Base-by-base conservation (phyloP, 1,284 basidiomycete species). In the Malassezia obtusa region DNA sequence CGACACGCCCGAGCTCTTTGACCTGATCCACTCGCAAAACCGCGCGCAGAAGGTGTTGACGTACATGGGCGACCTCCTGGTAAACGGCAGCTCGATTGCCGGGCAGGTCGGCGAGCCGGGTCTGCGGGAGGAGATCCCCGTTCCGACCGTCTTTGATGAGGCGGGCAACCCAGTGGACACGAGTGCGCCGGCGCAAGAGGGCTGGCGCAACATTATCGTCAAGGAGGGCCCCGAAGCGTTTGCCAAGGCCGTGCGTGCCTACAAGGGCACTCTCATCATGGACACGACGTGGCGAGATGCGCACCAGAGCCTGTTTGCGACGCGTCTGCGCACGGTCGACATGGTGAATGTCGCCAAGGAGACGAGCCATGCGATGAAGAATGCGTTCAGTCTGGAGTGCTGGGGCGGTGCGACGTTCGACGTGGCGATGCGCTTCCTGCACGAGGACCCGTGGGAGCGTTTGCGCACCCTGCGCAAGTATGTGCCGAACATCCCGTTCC, bases 321-420 rank as follows among this genome's bases (percentile, higher is more conserved):
- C 94, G 30, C 86, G 94, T 65, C 80, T 99, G 62, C 84, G 94
- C 64, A 98, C 94, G 19, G 84, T 88, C 64, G 94, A 99, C 75
- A 96, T 98, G 83, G 86, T 85, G 69, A 96, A 96, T 79, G 95
- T 99, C 65, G 94, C 94, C 58, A 95, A 89, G 77, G 90, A 95
- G 80, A 98, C 94, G 33, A 62, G 59, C 47, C 61, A 88, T 76
- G 92, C 91, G 8, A 80, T 99, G 49, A 83, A 88, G 46, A 98
- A 96, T 72, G 88, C 94, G 19, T 99, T 90, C 79, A 87, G 87
- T 73, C 77, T 99, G 62, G 94, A 99, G 76, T 96, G 92, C 80
- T 99, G 94, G 94, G 94, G 94, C 73, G 94, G 94, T 63, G 94
- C 94, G 43, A 98, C 94, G 4, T 99, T 99, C 73, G 94, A 98